These are phyloP conservation scores for Talaromyces verruculosus DNA, from an alignment of 2,329 filamentous ascomycete species.

Conservation along the genomic window DNA sequence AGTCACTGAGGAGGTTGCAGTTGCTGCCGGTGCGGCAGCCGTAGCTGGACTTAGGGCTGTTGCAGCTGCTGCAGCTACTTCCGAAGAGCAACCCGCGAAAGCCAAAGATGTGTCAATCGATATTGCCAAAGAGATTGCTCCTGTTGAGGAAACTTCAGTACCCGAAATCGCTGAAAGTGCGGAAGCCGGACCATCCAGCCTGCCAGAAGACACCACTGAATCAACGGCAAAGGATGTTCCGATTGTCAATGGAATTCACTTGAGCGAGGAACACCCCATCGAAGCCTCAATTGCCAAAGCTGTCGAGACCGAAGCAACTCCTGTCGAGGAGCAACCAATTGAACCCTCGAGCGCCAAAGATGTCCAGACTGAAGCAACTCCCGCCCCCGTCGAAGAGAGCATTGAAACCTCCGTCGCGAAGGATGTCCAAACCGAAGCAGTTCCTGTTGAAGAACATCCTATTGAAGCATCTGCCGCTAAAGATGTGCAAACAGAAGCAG, in stretches of 20 bases:
- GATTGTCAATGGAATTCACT: slow-evolving; percentile 1
- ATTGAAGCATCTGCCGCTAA: not conserved
- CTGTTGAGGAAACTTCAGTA: not conserved
- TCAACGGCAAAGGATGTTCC: not conserved
- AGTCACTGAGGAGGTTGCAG: slow-evolving; percentile 28
- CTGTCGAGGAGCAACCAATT: not conserved
- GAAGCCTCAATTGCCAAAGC: not conserved
- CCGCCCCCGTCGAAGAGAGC: not conserved
- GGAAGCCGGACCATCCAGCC: not conserved
- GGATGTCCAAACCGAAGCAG: not conserved
- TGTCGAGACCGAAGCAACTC: not conserved
- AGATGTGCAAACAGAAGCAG: not conserved
- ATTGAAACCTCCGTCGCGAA: not conserved
- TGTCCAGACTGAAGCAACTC: not conserved
- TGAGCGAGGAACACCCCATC: not conserved
- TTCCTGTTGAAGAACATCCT: not conserved
- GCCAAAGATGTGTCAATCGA: not conserved
- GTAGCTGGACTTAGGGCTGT: slow-evolving; percentile 24
- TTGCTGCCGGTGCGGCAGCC: slow-evolving; percentile 24
- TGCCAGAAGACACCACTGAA: not conserved
- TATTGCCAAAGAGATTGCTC: not conserved
- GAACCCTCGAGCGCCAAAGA: not conserved
- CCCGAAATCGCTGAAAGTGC: not conserved
- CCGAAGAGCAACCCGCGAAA: slow-evolving; percentile 22
- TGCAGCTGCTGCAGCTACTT: slow-evolving; percentile 18